phyloP scores from a whole-genome alignment of 495 filamentous ascomycete genomes.

The Aspergillus kassunensis region DNA sequence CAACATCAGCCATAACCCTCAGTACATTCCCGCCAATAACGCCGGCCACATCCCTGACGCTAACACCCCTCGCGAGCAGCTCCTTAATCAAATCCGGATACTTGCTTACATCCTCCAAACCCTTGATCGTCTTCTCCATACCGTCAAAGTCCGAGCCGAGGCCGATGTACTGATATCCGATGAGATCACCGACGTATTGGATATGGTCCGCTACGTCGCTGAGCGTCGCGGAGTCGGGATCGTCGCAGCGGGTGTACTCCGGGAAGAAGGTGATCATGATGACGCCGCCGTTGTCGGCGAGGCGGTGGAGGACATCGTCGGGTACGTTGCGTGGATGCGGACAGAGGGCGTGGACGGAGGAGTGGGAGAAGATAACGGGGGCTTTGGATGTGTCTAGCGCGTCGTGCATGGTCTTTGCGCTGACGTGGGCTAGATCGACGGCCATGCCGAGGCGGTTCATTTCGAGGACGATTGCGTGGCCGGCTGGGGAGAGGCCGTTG shows the following conservation, averaged over 20 bases:
- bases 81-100: slow-evolving; percentile 78
- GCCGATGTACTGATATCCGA: slow-evolving; percentile 60
- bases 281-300: slow-evolving; percentile 51
- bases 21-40: slow-evolving; percentile 71
- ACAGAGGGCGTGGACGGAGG: slow-evolving; percentile 48
- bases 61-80: slow-evolving; percentile 62
- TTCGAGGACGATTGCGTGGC: slow-evolving; percentile 55
- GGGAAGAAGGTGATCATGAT: slow-evolving; percentile 65
- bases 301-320: slow-evolving; percentile 53
- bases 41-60: slow-evolving; percentile 60
- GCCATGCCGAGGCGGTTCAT: slow-evolving; percentile 56
- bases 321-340: slow-evolving; percentile 58
- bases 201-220: slow-evolving; percentile 70
- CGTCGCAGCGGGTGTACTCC: slow-evolving; percentile 57
- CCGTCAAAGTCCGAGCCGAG: slow-evolving; percentile 65
- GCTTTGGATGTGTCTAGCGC: slow-evolving; percentile 47
- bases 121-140: slow-evolving; percentile 42
- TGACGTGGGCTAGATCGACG: slow-evolving; percentile 53
- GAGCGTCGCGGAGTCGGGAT: slow-evolving; percentile 67
- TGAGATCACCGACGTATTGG: slow-evolving; percentile 48
- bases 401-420: slow-evolving; percentile 53
- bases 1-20: slow-evolving; percentile 72
- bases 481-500: slow-evolving; percentile 63
- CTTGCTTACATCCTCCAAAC: slow-evolving; percentile 73
- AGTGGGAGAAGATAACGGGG: slow-evolving; percentile 58